phyloP scores from a whole-genome alignment of 306 rosid genomes.

The Malus fusca region DNA sequence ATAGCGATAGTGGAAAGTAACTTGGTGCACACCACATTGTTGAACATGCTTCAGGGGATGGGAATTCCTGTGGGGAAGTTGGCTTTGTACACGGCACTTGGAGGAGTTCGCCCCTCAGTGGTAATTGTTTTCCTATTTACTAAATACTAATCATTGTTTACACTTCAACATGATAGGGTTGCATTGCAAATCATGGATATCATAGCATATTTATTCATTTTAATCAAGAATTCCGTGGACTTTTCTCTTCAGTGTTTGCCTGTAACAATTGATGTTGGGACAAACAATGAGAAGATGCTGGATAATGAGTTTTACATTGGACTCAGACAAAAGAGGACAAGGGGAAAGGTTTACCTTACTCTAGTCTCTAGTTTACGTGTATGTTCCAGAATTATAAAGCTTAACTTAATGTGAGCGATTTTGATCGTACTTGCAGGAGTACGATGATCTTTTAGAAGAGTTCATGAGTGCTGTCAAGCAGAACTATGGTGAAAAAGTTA shows the following conservation, averaged over 20 bases:
- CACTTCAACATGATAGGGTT: neutral
- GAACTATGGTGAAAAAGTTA: conserved; percentile 91
- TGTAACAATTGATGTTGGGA: conserved; percentile 88
- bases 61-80: conserved; percentile 98
- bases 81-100: conserved; percentile 80
- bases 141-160: neutral
- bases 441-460: conserved; percentile 73
- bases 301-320: conserved; percentile 91
- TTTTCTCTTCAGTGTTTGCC: conserved; percentile 77
- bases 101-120: conserved; percentile 94
- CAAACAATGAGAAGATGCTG: conserved; percentile 83
- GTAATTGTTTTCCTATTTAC: conserved; percentile 37
- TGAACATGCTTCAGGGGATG: conserved; percentile 74
- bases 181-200: neutral
- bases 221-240: neutral
- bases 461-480: conserved; percentile 96
- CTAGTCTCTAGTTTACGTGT: conserved; percentile 8
- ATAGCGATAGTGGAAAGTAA: conserved; percentile 8
- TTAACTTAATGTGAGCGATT: conserved; percentile 18
- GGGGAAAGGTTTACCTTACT: conserved; percentile 64
- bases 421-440: conserved; percentile 52
- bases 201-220: neutral
- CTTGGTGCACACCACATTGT: conserved; percentile 12
- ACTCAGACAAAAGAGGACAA: conserved; percentile 82
- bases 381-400: neutral